Percentiles rank a stretch among this genome's conserved stretches.
Conservation (phyloP, 495 filamentous ascomycete species). For the Polyplosphaeria fusca region DNA sequence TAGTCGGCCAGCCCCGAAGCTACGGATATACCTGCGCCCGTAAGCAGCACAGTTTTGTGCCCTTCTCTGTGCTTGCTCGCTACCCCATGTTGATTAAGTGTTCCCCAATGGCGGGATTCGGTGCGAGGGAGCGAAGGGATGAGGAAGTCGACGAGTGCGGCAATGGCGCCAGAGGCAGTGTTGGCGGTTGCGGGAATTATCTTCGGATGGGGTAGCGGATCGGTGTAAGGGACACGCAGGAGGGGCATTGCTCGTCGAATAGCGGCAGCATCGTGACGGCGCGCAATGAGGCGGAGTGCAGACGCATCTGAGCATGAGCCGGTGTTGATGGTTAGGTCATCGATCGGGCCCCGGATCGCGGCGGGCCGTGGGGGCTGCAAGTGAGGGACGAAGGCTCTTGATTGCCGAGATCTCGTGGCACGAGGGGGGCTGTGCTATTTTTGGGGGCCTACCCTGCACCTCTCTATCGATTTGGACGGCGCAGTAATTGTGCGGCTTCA, state of each 20-base stretch:
- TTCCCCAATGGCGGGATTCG: not conserved
- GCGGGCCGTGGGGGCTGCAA: not conserved
- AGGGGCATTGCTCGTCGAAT: slow-evolving; percentile 41
- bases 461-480: slow-evolving; percentile 3
- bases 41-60: slow-evolving; percentile 69
- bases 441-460: slow-evolving; percentile 2
- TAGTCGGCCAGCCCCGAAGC: slow-evolving; percentile 93
- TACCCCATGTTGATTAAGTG: not conserved
- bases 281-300: not conserved
- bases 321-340: slow-evolving; percentile 10
- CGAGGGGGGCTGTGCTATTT: slow-evolving; percentile 4
- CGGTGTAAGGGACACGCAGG: slow-evolving; percentile 89
- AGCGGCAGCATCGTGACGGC: not conserved
- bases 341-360: too few species aligned
- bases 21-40: slow-evolving; percentile 91
- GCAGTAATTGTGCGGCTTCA: not conserved
- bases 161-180: slow-evolving; percentile 68
- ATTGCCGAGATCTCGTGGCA: slow-evolving; percentile 5
- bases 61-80: not conserved
- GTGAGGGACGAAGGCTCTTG: not conserved
- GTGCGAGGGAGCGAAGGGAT: slow-evolving; percentile 4
- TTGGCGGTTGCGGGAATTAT: slow-evolving; percentile 69
- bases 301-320: too few species aligned
- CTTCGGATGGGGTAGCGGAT: slow-evolving; percentile 71
- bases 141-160: slow-evolving; percentile 73